phyloP scores from a whole-genome alignment of 192 early-diverging fungal genomes.

The Obelidium mucronatum region DNA sequence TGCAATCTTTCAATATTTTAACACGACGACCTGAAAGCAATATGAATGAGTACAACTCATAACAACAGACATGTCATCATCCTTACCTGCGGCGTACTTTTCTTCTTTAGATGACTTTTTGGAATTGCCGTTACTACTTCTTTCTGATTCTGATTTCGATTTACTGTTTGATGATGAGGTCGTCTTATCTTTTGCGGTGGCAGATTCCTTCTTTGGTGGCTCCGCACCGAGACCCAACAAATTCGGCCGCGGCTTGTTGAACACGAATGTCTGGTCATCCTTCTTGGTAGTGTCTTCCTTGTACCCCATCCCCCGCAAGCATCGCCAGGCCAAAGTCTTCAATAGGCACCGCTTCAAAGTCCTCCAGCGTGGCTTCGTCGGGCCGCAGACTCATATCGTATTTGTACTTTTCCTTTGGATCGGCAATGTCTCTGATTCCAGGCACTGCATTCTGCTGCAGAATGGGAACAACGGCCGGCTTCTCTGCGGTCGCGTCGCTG shows the following conservation, averaged over 20 bases:
- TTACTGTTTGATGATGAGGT: background rate
- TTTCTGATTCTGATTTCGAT: background rate
- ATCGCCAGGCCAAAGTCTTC: conserved; percentile 89
- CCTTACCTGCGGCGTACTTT: too few relatives aligned
- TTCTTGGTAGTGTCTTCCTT: conserved; percentile 62
- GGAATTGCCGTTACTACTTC: background rate
- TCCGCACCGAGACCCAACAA: conserved; percentile 87
- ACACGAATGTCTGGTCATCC: conserved; percentile 10
- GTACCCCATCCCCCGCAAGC: conserved; percentile 93
- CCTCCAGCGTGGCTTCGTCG: conserved; percentile 66
- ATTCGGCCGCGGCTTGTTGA: conserved; percentile 67
- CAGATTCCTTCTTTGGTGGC: conserved; percentile 51
- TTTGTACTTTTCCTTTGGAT: conserved; percentile 67
- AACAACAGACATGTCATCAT: too few relatives aligned
- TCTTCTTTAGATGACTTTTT: too few relatives aligned
- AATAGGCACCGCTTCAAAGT: conserved; percentile 85
- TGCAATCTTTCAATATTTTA: conserved; percentile 6
- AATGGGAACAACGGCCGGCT: conserved; percentile 43
- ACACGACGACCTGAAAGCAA: too few relatives aligned
- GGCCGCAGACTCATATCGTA: conserved; percentile 69
- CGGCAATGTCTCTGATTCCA: conserved; percentile 43
- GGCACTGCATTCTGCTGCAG: conserved; percentile 56
- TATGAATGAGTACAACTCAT: too few relatives aligned
- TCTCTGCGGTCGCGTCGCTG: background rate
- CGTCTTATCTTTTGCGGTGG: conserved; percentile 56